Base-by-base conservation (phyloP, 202 grass and related monocot genomes). In the Hordeum pubiflorum region DNA sequence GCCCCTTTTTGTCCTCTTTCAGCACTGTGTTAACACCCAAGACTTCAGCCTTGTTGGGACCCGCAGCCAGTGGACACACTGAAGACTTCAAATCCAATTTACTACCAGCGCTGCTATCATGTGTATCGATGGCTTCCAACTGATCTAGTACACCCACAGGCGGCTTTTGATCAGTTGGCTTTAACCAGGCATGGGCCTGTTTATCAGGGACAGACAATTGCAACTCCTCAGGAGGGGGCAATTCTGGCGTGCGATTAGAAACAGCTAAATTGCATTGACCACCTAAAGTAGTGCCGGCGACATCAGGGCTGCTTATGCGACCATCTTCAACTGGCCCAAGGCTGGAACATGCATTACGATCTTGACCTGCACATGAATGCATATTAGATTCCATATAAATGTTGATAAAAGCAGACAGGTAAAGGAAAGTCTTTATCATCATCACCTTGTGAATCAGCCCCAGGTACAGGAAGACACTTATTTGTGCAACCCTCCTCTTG, bases 1-100 rank as follows among this genome's bases (percentile, higher is more conserved):
- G 41, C 23, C 84, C 93, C 77, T 82, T 86, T 64, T 88, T 73
- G 1, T 15, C 63, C 44, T 89, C 79, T 68, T 83, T 89, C 36
- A 26, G 18, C 38, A 79, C 29, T 8, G 36, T 22, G 27, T 56
- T 94, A 73, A 43, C 15, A 37, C 65, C 75, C 36, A 79, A 70
- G 11, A 27, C 65, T 72, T 83, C 59, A 26, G 9, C 26, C 67
- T 78, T 73, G 66, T 85, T 89, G 2, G 36, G 69, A 56, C 83
- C 74, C 32, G 39, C 40, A 43, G 75, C 63, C 55, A 29, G 36
- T 48, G 75, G 58, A 76, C 56, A 58, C 44, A 59, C 10, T 46
- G 72, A 73, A 82, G 67, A 33, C 38, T 78, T 81, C 22, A 32
- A 72, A 74, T 82, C 72, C 24, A 78, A 78, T 68, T 81, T 89